A percentile compares a stretch with the other conserved stretches of the same genome.
These are phyloP conservation scores for Coccomyxa subellipsoidea DNA, from an alignment of 163 green algal species.

Conservation along the genomic window DNA sequence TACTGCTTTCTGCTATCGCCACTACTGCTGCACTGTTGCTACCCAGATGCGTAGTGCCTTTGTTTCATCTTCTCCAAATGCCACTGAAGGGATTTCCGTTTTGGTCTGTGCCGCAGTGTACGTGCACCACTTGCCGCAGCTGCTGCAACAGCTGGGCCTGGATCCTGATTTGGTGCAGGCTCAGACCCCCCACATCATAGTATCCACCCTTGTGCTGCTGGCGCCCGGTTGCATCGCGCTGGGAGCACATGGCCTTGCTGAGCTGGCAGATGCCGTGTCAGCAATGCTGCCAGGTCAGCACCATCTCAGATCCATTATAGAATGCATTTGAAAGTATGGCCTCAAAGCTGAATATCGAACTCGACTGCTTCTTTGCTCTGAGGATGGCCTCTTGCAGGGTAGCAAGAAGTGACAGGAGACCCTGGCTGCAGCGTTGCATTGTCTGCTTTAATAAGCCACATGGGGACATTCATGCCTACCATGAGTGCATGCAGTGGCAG, in stretches of 20 bases:
- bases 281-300: neutral
- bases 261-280: neutral
- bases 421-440: no score
- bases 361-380: neutral
- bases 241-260: conserved; percentile 29
- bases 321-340: neutral
- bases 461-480: neutral
- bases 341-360: neutral
- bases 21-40: no score
- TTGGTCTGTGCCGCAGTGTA: conserved; percentile 31
- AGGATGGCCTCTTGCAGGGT: no score
- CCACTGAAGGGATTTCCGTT: no score
- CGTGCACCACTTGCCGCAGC: conserved; percentile 57
- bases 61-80: no score
- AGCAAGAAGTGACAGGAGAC: no score
- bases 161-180: conserved; percentile 11
- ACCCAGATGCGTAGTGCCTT: no score
- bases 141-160: conserved; percentile 47
- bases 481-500: neutral
- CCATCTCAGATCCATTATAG: neutral
- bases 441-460: neutral
- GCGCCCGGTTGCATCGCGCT: conserved; percentile 42
- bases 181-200: conserved; percentile 41
- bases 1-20: no score
- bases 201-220: conserved; percentile 45